phyloP scores from a whole-genome alignment of 345 rosid genomes.

The Murraya paniculata region DNA sequence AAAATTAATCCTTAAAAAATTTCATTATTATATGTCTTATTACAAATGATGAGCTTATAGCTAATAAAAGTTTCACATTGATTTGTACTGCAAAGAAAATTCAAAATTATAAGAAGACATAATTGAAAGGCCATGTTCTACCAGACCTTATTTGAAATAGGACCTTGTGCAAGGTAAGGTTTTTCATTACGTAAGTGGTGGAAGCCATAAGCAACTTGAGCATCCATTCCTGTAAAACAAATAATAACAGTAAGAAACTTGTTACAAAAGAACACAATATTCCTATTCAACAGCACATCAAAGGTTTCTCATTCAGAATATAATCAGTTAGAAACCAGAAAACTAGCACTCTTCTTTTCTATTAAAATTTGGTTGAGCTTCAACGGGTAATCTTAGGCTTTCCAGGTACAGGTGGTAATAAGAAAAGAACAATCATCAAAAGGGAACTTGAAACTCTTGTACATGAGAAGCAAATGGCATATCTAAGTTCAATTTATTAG shows the following conservation, averaged over 20 bases:
- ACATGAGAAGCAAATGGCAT: neutral
- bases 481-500: neutral
- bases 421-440: neutral
- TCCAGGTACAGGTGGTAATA: neutral
- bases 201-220: conserved; percentile 96
- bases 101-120: neutral
- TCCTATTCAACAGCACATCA: neutral
- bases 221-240: conserved; percentile 86
- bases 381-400: neutral
- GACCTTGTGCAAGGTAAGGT: conserved; percentile 94
- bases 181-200: conserved; percentile 92
- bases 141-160: conserved; percentile 86
- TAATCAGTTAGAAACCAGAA: neutral
- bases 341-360: neutral
- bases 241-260: conserved; percentile 11
- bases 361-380: neutral
- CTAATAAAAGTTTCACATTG: neutral
- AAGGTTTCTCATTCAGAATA: neutral
- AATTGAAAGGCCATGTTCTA: neutral
- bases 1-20: too few species aligned
- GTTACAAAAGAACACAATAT: conserved; percentile 6
- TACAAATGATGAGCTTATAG: too few species aligned
- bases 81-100: neutral
- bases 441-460: neutral
- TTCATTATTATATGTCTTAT: too few species aligned